Evolutionary conservation across 257 asterid species (phyloP).

Genomic region (Solanum bukasovii): DNA sequence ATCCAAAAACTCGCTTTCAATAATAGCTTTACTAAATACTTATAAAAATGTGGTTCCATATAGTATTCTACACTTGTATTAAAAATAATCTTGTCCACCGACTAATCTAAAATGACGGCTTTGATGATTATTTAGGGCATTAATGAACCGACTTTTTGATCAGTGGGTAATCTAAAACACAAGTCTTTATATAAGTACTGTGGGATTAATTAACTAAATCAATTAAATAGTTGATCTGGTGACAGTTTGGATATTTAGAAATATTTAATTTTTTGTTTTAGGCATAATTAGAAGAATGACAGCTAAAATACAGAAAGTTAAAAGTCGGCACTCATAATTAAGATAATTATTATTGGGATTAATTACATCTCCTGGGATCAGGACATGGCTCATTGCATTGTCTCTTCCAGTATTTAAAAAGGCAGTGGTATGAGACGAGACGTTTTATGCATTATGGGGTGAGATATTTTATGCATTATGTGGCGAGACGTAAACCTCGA

Average conservation of each 20-base stretch:
- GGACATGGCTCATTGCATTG: neutral
- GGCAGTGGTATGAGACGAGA: no score
- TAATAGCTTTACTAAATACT: neutral
- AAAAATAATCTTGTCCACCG: slow-evolving; percentile 18
- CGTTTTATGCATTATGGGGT: accelerated
- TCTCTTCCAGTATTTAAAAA: neutral
- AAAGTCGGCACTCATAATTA: neutral
- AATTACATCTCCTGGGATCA: neutral
- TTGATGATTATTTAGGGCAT: neutral
- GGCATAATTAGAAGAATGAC: neutral
- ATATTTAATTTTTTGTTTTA: neutral
- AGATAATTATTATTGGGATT: neutral
- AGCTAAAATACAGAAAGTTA: neutral
- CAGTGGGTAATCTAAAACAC: slow-evolving; percentile 30
- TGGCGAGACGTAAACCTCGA: accelerated
- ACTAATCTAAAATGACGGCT: slow-evolving; percentile 43
- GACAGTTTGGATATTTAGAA: neutral
- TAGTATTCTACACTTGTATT: neutral
- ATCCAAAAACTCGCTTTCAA: neutral
- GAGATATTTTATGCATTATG: no score
- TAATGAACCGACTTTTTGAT: slow-evolving; percentile 24
- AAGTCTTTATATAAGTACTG: slow-evolving; percentile 11
- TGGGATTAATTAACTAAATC: neutral
- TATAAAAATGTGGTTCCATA: neutral
- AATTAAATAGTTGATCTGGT: neutral